phyloP scores from a whole-genome alignment of 257 asterid species.

The Fraxinus pennsylvanica region DNA sequence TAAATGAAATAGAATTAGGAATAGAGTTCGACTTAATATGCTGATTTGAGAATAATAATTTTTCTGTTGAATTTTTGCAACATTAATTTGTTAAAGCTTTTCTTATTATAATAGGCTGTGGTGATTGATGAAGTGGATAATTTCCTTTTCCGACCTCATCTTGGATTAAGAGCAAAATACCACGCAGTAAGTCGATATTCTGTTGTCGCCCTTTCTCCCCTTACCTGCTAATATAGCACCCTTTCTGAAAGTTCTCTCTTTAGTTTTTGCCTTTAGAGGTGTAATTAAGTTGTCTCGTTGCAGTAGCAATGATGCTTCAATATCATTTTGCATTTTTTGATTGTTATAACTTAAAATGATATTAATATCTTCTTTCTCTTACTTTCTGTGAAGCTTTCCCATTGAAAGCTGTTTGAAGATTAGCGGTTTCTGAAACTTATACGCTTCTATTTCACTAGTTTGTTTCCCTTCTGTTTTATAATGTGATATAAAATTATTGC shows the following conservation, averaged over 20 bases:
- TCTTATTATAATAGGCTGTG: conserved; percentile 60
- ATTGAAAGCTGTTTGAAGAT: neutral
- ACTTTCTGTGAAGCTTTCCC: neutral
- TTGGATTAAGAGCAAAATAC: conserved; percentile 82
- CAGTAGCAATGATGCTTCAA: neutral
- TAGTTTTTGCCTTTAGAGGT: conserved; percentile 7
- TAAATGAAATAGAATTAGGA: neutral
- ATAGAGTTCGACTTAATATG: neutral
- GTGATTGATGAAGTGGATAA: conserved; percentile 94
- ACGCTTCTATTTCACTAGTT: neutral
- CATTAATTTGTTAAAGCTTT: neutral
- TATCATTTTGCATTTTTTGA: neutral
- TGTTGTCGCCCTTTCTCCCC: conserved; percentile 15
- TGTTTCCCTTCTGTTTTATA: neutral
- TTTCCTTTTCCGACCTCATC: conserved; percentile 91
- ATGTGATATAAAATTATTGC: neutral
- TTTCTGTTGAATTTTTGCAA: neutral
- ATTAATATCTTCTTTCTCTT: neutral
- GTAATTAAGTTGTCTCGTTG: conserved; percentile 5
- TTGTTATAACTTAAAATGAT: neutral
- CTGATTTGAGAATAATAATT: neutral
- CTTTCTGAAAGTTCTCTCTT: neutral
- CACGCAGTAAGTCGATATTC: conserved; percentile 66
- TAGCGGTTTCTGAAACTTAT: neutral
- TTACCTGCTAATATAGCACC: conserved; percentile 16